A percentile compares a stretch with the other conserved stretches of the same genome.
Evolutionary conservation across 2,329 filamentous ascomycete genomes (phyloP).

Genomic region (Cladosporium velox): DNA sequence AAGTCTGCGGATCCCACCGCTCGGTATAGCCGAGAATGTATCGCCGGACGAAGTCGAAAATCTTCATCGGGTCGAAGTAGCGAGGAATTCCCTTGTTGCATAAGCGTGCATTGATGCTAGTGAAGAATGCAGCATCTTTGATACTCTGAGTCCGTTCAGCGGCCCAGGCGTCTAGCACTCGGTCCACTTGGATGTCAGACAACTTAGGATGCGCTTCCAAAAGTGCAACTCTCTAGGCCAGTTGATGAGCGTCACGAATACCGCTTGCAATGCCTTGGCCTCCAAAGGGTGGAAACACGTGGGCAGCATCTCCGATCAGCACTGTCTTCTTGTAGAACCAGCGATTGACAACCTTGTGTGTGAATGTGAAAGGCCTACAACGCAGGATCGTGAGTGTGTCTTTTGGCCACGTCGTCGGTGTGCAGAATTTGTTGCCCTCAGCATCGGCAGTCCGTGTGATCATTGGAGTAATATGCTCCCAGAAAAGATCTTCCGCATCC

Average conservation of each 20-base stretch:
- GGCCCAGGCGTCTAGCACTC: not conserved
- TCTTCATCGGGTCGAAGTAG: not conserved
- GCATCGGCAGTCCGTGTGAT: constrained; percentile 15
- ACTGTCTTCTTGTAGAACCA: constrained; percentile 48
- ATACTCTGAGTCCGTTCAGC: not conserved
- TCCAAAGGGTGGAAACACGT: constrained; percentile 55
- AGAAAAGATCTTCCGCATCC: constrained; percentile 22
- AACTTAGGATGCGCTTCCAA: not conserved
- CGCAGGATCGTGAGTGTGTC: constrained; percentile 52
- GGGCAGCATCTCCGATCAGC: constrained; percentile 53
- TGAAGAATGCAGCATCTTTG: not conserved
- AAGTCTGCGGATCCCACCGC: not conserved
- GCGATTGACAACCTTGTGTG: constrained; percentile 48
- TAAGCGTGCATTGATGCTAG: not conserved
- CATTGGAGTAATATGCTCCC: constrained; percentile 24
- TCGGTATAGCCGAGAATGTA: not conserved
- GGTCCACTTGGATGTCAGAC: not conserved
- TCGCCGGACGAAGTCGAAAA: not conserved
- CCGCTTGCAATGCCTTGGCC: constrained; percentile 47
- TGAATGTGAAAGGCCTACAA: constrained; percentile 50
- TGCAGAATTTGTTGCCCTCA: not conserved
- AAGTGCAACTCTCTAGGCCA: constrained; percentile 42
- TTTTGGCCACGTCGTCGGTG: constrained; percentile 21
- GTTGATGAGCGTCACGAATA: constrained; percentile 42
- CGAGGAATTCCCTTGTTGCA: not conserved